These are phyloP conservation scores for Aspergillus sp. DNA, from an alignment of 2,329 filamentous ascomycete species.

Conservation along the genomic window DNA sequence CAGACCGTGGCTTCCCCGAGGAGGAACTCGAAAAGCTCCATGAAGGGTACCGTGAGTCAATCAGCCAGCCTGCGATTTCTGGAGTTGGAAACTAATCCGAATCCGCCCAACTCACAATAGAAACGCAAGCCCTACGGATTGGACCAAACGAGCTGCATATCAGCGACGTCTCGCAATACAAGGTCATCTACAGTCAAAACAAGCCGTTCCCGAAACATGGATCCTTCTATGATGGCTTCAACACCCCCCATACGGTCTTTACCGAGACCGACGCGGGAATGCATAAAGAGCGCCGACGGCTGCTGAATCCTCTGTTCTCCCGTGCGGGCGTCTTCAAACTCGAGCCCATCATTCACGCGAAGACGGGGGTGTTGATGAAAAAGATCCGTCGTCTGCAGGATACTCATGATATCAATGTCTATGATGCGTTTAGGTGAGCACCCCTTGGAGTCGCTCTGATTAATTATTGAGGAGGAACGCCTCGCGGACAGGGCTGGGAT, in stretches of 20 bases:
- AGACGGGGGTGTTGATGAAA: neutral
- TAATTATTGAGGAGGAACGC: no score
- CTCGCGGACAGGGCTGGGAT: no score
- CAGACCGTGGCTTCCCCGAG: no score
- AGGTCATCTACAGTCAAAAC: constrained; percentile 9
- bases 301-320: constrained; percentile 19
- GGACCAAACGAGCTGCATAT: constrained; percentile 12
- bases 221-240: constrained; percentile 5
- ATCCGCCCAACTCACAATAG: neutral
- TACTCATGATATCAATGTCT: neutral
- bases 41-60: no score
- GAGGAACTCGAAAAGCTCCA: no score
- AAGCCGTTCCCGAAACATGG: constrained; percentile 6
- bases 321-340: constrained; percentile 12
- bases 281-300: constrained; percentile 14
- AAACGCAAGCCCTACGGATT: constrained; percentile 3
- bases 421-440: constrained; percentile 5
- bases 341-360: constrained; percentile 4
- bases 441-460: neutral
- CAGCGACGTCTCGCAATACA: constrained; percentile 5
- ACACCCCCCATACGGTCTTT: constrained; percentile 6
- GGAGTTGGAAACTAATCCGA: no score
- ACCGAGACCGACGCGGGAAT: constrained; percentile 7
- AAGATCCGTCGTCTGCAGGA: constrained; percentile 2
- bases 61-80: no score